These are phyloP conservation scores for Capsicum rhomboideum DNA, from an alignment of 257 asterid species.

Conservation along the genomic window DNA sequence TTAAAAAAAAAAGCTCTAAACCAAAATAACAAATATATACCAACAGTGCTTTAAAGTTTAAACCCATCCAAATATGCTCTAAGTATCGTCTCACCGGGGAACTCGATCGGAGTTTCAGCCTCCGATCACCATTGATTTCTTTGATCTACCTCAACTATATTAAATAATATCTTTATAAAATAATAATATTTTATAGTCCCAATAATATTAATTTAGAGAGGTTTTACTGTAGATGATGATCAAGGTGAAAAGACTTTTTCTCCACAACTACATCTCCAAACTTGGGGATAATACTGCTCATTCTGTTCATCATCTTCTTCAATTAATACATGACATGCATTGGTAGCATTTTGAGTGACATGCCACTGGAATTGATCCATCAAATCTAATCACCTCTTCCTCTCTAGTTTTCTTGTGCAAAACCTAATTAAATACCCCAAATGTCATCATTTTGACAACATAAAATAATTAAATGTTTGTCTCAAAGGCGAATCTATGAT, in stretches of 20 bases:
- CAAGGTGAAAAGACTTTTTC: not conserved
- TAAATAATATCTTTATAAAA: too few relatives aligned
- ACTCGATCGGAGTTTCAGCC: slow-evolving; percentile 29
- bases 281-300: not conserved
- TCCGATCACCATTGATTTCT: slow-evolving; percentile 5
- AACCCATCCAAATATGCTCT: not conserved
- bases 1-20: too few relatives aligned
- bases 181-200: too few relatives aligned
- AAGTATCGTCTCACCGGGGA: slow-evolving; percentile 37
- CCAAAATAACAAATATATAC: too few relatives aligned
- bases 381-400: not conserved
- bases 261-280: not conserved
- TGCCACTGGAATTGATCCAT: not conserved
- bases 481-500: not conserved
- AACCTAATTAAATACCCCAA: not conserved
- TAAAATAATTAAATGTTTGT: too few relatives aligned
- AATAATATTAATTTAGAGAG: too few relatives aligned
- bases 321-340: not conserved
- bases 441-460: not conserved
- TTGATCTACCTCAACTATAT: not conserved
- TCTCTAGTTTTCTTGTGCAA: not conserved
- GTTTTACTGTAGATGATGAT: not conserved
- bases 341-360: not conserved
- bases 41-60: too few relatives aligned
- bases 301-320: not conserved